Evolutionary conservation across 2,329 filamentous ascomycete genomes (phyloP).

Genomic region (Talaromyces sp.): DNA sequence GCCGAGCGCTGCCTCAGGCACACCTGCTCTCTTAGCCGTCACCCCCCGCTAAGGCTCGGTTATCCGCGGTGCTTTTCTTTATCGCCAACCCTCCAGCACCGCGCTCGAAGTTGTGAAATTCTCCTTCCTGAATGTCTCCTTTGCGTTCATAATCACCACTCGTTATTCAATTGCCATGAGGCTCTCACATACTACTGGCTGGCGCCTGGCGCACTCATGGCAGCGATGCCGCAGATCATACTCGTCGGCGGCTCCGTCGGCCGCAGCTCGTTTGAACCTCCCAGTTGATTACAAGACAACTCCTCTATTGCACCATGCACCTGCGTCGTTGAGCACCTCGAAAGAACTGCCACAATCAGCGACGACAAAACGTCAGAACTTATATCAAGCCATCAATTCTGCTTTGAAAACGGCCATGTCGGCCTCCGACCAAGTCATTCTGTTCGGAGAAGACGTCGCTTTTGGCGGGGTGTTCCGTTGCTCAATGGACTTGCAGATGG

Average conservation of each 20-base stretch:
- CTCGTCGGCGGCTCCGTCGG: constrained; percentile 40
- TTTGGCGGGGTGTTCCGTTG: constrained; percentile 96
- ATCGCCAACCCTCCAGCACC: not conserved
- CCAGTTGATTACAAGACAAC: constrained; percentile 83
- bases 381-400: constrained; percentile 91
- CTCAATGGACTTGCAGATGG: constrained; percentile 82
- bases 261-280: constrained; percentile 65
- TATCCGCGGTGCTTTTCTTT: constrained; percentile 9
- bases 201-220: constrained; percentile 8
- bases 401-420: constrained; percentile 77
- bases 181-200: constrained; percentile 5
- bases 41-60: constrained; percentile 5
- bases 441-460: constrained; percentile 95
- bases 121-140: not conserved
- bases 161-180: constrained; percentile 6
- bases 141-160: not conserved
- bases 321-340: constrained; percentile 65
- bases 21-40: not conserved
- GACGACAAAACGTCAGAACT: constrained; percentile 78
- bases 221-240: constrained; percentile 29
- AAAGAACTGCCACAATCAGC: constrained; percentile 68
- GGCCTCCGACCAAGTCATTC: constrained; percentile 75
- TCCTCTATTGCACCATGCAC: constrained; percentile 72
- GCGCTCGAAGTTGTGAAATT: not conserved
- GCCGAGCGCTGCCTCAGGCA: not conserved